Conservation (phyloP, 495 filamentous ascomycete species). For the Podospora australis region DNA sequence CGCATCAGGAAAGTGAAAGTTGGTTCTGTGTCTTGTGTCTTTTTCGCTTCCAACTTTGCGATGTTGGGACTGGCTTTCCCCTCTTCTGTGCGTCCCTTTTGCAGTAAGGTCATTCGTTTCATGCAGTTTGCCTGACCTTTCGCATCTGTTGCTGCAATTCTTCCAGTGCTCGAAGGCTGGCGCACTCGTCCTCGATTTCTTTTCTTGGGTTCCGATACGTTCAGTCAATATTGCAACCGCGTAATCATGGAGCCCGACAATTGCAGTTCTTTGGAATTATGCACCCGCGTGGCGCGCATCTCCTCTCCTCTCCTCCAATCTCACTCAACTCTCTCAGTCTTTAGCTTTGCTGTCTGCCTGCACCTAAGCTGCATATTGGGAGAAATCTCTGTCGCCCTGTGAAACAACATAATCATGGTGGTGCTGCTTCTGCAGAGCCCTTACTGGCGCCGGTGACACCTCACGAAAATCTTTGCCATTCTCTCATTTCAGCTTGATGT, state of each 20-base stretch:
- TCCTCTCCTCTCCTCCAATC: neutral
- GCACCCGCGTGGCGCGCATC: conserved; percentile 1
- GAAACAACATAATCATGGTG: neutral
- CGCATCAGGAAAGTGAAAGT: too few species aligned
- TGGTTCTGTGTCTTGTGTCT: neutral
- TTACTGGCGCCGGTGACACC: too few species aligned
- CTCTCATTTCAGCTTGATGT: neutral
- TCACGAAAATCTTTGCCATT: neutral
- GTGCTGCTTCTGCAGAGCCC: neutral
- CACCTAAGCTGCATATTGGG: neutral
- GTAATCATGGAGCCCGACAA: conserved; percentile 6
- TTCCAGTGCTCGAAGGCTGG: neutral
- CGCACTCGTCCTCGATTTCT: neutral
- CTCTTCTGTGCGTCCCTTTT: too few species aligned
- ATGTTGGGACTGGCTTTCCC: too few species aligned
- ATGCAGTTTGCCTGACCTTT: neutral
- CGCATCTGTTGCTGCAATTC: neutral
- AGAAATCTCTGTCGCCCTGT: neutral
- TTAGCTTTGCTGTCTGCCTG: neutral
- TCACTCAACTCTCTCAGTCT: neutral
- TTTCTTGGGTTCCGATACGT: neutral
- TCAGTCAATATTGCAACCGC: conserved; percentile 9
- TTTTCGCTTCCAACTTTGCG: neutral
- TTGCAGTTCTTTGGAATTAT: neutral
- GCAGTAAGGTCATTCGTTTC: too few species aligned